Percentiles rank a stretch among this genome's conserved stretches.
These are phyloP conservation scores for Cryptosporidium parvum DNA, from an alignment of 169 alveolate species.

Conservation along the genomic window DNA sequence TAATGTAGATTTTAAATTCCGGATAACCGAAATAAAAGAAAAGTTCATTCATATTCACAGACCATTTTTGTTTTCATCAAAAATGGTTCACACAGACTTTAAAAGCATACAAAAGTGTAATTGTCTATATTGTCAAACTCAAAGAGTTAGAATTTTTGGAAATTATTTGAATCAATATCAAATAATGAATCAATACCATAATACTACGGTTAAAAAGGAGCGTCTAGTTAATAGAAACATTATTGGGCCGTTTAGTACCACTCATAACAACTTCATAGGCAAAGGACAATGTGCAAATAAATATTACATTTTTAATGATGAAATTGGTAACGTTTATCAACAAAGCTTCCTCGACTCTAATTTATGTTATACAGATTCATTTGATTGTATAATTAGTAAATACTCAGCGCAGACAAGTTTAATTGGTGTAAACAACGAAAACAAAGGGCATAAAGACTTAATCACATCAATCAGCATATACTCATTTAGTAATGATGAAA, in stretches of 20 bases:
- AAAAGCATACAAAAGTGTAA: not conserved
- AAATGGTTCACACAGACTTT: not conserved
- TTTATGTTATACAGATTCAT: not conserved
- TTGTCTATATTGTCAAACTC: conserved; percentile 29
- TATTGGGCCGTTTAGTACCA: conserved; percentile 24
- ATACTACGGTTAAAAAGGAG: not conserved
- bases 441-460: conserved; percentile 23
- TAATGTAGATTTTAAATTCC: not conserved
- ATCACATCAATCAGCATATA: conserved; percentile 37
- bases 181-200: not conserved
- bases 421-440: not conserved
- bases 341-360: not conserved
- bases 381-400: conserved; percentile 18
- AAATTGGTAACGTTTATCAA: conserved; percentile 40
- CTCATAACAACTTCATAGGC: not conserved
- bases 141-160: conserved; percentile 29
- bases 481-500: conserved; percentile 3
- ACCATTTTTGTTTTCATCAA: conserved; percentile 1
- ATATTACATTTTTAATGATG: conserved; percentile 41
- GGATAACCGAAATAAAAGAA: conserved; percentile 9
- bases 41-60: not conserved
- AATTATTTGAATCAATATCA: conserved; percentile 30
- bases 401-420: not conserved
- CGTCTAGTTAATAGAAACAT: not conserved
- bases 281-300: not conserved